These are phyloP conservation scores for Setomelanomma holmii DNA, from an alignment of 2,329 filamentous ascomycete species.

Conservation along the genomic window DNA sequence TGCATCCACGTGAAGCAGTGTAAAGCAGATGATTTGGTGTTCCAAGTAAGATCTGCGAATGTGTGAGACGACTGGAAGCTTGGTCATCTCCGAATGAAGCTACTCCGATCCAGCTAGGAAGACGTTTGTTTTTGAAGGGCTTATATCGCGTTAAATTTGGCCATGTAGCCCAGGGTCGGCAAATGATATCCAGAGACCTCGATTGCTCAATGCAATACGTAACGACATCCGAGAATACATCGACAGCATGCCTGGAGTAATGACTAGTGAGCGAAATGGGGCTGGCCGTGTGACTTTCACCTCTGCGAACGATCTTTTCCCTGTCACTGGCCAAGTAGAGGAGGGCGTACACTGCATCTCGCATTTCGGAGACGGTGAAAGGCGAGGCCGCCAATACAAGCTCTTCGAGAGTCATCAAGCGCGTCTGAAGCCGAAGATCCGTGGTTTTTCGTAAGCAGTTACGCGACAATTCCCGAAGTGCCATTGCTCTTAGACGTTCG, in stretches of 20 bases:
- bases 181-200: constrained; percentile 45
- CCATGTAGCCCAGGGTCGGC: constrained; percentile 43
- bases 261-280: neutral
- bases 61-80: constrained; percentile 12
- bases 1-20: neutral
- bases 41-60: neutral
- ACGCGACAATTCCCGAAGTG: neutral
- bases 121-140: neutral
- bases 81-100: neutral
- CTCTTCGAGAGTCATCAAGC: neutral
- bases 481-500: neutral
- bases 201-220: constrained; percentile 10
- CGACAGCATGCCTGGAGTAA: neutral
- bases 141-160: neutral
- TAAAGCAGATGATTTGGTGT: neutral
- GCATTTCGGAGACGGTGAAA: neutral
- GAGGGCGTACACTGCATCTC: neutral
- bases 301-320: neutral
- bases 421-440: neutral
- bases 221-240: constrained; percentile 39
- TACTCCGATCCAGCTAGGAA: constrained; percentile 3
- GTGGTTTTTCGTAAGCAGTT: neutral
- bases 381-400: neutral
- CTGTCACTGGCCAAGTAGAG: neutral
- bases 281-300: no score